Percentiles rank a stretch among this genome's conserved stretches.
These are phyloP conservation scores for Populus euphratica DNA, from an alignment of 345 rosid species.

Conservation along the genomic window DNA sequence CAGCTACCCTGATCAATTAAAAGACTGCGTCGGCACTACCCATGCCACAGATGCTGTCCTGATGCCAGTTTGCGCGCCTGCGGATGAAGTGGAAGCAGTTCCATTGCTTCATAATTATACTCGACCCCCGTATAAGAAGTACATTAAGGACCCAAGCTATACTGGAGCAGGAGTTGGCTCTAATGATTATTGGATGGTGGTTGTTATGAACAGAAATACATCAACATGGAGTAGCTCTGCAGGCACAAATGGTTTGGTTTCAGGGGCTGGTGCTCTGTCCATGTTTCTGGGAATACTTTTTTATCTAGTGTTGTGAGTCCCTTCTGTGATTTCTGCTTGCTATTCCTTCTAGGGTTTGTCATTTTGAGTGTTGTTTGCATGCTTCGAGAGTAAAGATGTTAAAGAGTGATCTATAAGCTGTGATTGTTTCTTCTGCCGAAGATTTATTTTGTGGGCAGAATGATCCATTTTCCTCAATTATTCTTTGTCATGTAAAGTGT, in stretches of 20 bases:
- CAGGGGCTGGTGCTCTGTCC: slow-evolving; percentile 5
- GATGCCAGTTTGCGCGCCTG: not conserved
- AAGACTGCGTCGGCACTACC: not conserved
- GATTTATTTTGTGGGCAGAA: no score
- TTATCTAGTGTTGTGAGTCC: not conserved
- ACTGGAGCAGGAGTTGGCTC: slow-evolving; percentile 58
- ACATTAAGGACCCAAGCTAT: slow-evolving; percentile 51
- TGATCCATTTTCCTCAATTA: no score
- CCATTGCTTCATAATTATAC: slow-evolving; percentile 47
- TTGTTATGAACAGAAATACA: slow-evolving; percentile 44
- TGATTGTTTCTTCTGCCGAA: no score
- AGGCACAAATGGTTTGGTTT: slow-evolving; percentile 15
- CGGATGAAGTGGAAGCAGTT: not conserved
- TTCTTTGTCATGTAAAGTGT: no score
- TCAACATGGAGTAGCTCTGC: slow-evolving; percentile 43
- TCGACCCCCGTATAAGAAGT: slow-evolving; percentile 37
- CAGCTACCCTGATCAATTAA: not conserved
- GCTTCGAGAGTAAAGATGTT: no score
- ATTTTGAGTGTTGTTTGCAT: no score
- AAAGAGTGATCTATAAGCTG: no score
- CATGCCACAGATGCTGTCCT: not conserved
- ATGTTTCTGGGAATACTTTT: slow-evolving; percentile 14
- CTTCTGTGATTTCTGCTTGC: no score
- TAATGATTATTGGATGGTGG: slow-evolving; percentile 74
- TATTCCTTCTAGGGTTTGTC: no score